Evolutionary conservation across 768 basidiomycete species (phyloP), one percentile per base, ranked within the genome.

Genomic region (Sarcodon sp.): DNA sequence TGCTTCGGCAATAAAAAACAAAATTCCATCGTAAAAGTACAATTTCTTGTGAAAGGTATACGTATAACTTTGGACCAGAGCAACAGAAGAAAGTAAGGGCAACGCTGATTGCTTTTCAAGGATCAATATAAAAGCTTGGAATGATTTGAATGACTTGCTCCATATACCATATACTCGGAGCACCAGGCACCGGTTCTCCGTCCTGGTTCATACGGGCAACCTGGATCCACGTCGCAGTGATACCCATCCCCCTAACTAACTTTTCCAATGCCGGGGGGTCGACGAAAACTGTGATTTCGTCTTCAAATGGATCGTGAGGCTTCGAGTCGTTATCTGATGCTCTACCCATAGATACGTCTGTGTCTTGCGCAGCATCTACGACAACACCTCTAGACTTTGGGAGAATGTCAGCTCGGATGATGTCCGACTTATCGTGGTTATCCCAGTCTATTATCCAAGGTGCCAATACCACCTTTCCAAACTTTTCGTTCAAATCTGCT

Each of bases 171-270:
- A 67, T 33, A 27, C 51, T 43, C 43, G 45, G 21, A 44, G 46
- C 1, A 47, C 53, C 11, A 51, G 49, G 0, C 44, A 46, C 27
- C 48, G 57, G 43, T 51, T 45, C 9, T 59, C 39, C 39, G 39
- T 41, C 39, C 44, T 54, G 58, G 48, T 61, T 57, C 27, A 57
- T 59, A 32, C 76, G 70, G 31, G 64, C 76, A 10, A 86, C 67
- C 62, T 88, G 83, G 16, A 86, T 75, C 75, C 78, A 87, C 43
- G 77, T 74, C 15, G 75, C 82, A 3, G 71, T 72, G 11, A 87
- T 53, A 0, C 79, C 80, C 66, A 86, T 72, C 4, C 81, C 79
- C 5, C 69, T 62, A 4, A 58, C 54, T 35, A 83, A 55, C 35
- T 63, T 61, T 1, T 71, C 65, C 7, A 73, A 58, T 0, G 69